These are phyloP conservation scores for Suillus cothurnatus DNA, from an alignment of 768 basidiomycete genomes.

Conservation along the genomic window DNA sequence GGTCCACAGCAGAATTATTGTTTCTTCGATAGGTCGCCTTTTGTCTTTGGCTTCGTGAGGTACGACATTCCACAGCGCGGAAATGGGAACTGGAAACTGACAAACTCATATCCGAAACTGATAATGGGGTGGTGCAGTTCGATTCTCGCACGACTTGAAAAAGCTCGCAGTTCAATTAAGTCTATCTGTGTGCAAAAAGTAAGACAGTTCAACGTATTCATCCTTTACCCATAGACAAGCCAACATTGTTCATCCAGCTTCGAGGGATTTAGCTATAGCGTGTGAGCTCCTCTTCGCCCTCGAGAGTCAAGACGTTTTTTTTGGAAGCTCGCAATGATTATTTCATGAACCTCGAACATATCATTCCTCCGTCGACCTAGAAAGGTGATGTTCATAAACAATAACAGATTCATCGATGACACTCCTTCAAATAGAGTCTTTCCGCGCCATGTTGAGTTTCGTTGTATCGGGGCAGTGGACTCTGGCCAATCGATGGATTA, in stretches of 20 bases:
- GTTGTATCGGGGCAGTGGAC: no score
- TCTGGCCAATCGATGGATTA: no score
- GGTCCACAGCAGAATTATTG: background rate
- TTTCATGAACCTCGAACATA: no score
- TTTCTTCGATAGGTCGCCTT: background rate
- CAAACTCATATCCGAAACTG: background rate
- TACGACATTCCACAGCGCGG: background rate
- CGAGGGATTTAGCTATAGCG: slow-evolving; percentile 90
- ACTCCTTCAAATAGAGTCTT: no score
- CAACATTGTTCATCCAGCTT: slow-evolving; percentile 78
- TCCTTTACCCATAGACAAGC: slow-evolving; percentile 54
- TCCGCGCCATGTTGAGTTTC: no score
- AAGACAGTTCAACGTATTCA: slow-evolving; percentile 35
- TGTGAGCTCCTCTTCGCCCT: slow-evolving; percentile 84
- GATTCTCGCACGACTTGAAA: background rate
- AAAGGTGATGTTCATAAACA: no score
- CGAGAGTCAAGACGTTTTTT: slow-evolving; percentile 63
- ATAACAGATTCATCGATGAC: no score
- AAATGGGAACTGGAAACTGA: background rate
- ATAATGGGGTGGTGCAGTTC: background rate
- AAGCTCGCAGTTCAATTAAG: no score
- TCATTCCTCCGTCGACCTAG: no score
- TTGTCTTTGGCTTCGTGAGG: no score
- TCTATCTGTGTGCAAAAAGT: background rate
- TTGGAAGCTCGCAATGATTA: slow-evolving; percentile 82